Percentiles rank a stretch among this genome's conserved stretches.
These are phyloP conservation scores for Botrytis sinoallii DNA, from an alignment of 2,329 filamentous ascomycete genomes.

Conservation along the genomic window DNA sequence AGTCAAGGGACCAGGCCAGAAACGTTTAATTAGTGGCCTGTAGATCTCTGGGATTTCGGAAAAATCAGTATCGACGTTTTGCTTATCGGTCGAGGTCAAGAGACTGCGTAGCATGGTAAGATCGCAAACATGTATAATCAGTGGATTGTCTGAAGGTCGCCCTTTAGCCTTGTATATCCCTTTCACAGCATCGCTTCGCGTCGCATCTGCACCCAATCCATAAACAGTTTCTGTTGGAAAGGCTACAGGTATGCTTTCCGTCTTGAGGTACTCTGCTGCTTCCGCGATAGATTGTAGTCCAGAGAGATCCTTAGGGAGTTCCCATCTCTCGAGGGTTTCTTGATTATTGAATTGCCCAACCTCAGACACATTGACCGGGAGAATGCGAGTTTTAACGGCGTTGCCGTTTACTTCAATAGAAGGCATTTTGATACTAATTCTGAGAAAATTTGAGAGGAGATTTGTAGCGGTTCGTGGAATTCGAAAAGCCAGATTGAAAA, in stretches of 20 bases:
- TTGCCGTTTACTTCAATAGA: slow-evolving; percentile 22
- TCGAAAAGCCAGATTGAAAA: slow-evolving; percentile 27
- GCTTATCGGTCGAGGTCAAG: slow-evolving; percentile 23
- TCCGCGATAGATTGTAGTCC: slow-evolving; percentile 27
- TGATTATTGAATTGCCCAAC: slow-evolving; percentile 32
- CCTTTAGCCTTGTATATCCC: slow-evolving; percentile 95
- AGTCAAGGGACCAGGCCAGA: slow-evolving; percentile 94
- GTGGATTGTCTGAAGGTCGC: slow-evolving; percentile 86
- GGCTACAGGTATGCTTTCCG: slow-evolving; percentile 63
- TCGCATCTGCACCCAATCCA: slow-evolving; percentile 93
- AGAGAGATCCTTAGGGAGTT: slow-evolving; percentile 24
- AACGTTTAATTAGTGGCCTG: slow-evolving; percentile 69
- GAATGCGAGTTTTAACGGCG: slow-evolving; percentile 29
- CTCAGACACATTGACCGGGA: slow-evolving; percentile 25
- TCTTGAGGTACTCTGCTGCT: slow-evolving; percentile 33
- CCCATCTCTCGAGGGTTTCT: slow-evolving; percentile 33
- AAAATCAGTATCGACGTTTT: slow-evolving; percentile 31
- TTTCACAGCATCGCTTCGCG: slow-evolving; percentile 73
- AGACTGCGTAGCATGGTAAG: slow-evolving; percentile 43
- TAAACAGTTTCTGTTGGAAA: slow-evolving; percentile 99
- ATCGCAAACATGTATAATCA: slow-evolving; percentile 89
- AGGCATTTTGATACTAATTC: slow-evolving; percentile 27
- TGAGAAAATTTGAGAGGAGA: slow-evolving; percentile 19
- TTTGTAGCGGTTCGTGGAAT: slow-evolving; percentile 20
- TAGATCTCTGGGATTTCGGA: slow-evolving; percentile 50